Base-by-base conservation (phyloP, 2,329 filamentous ascomycete genomes). In the Didymellaceae sp. region DNA sequence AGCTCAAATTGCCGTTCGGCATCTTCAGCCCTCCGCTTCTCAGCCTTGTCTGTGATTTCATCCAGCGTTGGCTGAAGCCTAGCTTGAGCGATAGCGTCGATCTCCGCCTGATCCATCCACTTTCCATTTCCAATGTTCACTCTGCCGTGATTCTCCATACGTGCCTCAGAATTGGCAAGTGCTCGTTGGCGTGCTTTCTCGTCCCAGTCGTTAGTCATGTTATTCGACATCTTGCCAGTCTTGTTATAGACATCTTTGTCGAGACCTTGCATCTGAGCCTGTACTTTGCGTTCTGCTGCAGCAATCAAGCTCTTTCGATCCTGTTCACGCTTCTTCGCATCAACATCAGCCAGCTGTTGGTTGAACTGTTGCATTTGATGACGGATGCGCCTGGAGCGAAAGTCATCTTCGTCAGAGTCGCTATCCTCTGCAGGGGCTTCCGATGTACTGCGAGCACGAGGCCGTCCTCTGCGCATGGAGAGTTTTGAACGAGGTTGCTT, bases 271-370 rank as follows among this genome's bases (percentile, higher is more conserved):
- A 97, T 82, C 32, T 84, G 85, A 16, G 86, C 86, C 58, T 87
- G 85, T n/a, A 97, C 93, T 59, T 96, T 96, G 34, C 88, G 86
- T 66, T 92, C 89, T 1, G 93, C 93, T 3, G 86, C 86, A 8
- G 88, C 88, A 57, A 96, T 78, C 1, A 97, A 77, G 1, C 82
- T 80, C 45, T 89, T 87, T 10, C 90, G 87, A 61, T 96, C 92
- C 33, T 83, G 81, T 51, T 87, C 80, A 32, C 89, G 83, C 73
- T 93, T 93, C 64, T 87, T 84, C 45, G 82, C 80, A 62, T 94
- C 89, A 1, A 91, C 83, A 56, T 87, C 80, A 2, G 83, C 82
- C 8, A 91, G 61, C 51, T 84, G 84, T 57, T 78, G 85, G 37
- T 86, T 88, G 66, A 96, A 86, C 26, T 88, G 77, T 11, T 87